These are phyloP conservation scores for Saturnispora diversa DNA, from an alignment of 805 yeast genomes.

Conservation along the genomic window DNA sequence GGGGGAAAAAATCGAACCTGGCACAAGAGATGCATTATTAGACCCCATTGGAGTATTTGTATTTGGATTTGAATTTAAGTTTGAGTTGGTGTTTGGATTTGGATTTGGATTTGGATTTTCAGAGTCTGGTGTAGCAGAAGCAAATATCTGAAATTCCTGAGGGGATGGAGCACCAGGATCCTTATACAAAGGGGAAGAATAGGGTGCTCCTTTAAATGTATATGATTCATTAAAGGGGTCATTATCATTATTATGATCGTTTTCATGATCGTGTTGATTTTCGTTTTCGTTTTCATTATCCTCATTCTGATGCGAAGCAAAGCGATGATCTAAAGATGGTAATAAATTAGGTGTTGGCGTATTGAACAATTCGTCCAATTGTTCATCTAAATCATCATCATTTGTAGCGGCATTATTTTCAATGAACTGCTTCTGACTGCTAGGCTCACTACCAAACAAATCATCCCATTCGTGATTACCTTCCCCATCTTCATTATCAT, in stretches of 20 bases:
- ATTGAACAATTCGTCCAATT: too few species aligned
- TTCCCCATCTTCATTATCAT: neutral
- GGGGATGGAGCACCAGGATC: constrained; percentile 88
- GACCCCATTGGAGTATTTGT: neutral
- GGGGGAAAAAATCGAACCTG: constrained; percentile 68
- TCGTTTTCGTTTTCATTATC: neutral
- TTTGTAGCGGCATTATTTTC: too few species aligned
- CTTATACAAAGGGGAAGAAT: constrained; percentile 47
- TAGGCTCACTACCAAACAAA: constrained; percentile 20
- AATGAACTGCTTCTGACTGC: neutral
- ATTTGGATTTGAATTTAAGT: constrained; percentile 7
- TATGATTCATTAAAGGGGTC: too few species aligned
- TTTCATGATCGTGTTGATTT: constrained; percentile 4
- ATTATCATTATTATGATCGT: constrained; percentile 16
- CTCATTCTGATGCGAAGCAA: neutral
- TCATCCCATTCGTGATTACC: constrained; percentile 26
- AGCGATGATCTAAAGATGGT: too few species aligned
- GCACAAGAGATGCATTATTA: too few species aligned
- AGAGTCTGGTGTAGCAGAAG: constrained; percentile 21
- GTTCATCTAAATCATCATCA: too few species aligned
- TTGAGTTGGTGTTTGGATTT: constrained; percentile 6
- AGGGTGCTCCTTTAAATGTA: too few species aligned
- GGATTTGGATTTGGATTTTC: constrained; percentile 11
- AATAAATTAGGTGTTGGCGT: too few species aligned
- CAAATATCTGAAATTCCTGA: constrained; percentile 41